Percentiles rank a stretch among this genome's conserved stretches.
phyloP scores from a whole-genome alignment of 208 protist genomes.

The Leishmania tropica region DNA sequence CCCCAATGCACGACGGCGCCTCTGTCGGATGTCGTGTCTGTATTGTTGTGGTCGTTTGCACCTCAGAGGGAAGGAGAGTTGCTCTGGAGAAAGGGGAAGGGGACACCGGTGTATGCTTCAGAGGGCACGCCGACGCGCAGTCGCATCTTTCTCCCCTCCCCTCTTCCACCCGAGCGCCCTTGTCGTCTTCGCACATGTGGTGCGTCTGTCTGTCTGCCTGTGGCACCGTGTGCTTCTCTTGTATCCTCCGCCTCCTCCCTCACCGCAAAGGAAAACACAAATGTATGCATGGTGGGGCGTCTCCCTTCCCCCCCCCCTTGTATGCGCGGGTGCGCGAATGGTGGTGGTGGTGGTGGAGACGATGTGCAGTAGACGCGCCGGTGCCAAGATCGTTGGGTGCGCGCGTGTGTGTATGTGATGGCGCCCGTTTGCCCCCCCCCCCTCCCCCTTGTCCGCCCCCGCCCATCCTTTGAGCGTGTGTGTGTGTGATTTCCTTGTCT shows the following conservation, averaged over 20 bases:
- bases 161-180: not conserved
- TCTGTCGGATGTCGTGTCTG: not conserved
- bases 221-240: not conserved
- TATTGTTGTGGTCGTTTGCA: not conserved
- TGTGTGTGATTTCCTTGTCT: not conserved
- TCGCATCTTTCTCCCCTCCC: not conserved
- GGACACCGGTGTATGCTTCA: not conserved
- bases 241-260: not conserved
- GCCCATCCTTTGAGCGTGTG: not conserved
- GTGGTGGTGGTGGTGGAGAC: not conserved
- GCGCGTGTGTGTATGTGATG: no score
- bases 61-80: not conserved
- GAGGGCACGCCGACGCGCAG: no score
- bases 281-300: not conserved
- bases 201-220: not conserved
- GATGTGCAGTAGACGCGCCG: not conserved
- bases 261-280: not conserved
- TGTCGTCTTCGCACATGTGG: not conserved
- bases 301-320: not conserved
- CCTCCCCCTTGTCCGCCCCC: not conserved
- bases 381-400: not conserved
- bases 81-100: not conserved
- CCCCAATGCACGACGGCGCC: not conserved
- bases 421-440: not conserved
- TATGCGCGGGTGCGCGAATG: not conserved